Percentiles rank a stretch among this genome's conserved stretches.
Conservation (phyloP, 257 asterid genomes). For the Capsicum pubescens region DNA sequence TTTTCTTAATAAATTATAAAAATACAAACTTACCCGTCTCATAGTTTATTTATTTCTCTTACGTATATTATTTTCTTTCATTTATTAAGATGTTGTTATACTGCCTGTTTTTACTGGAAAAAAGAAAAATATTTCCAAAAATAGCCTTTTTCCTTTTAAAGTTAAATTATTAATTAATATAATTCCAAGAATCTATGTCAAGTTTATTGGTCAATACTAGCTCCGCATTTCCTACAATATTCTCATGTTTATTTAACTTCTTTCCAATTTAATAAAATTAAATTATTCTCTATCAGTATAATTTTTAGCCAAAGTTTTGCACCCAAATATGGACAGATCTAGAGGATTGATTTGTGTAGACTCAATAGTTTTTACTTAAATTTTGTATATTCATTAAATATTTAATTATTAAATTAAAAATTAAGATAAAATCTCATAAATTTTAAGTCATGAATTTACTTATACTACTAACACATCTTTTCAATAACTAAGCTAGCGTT, state of each 20-base stretch:
- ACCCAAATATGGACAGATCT: neutral
- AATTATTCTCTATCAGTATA: neutral
- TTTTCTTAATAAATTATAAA: neutral
- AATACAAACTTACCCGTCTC: neutral
- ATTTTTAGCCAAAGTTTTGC: neutral
- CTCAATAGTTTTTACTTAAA: neutral
- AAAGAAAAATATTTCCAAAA: neutral
- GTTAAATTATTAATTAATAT: neutral
- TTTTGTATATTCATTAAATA: too few species aligned
- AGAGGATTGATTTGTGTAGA: neutral
- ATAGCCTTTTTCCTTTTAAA: neutral
- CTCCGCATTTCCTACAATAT: neutral
- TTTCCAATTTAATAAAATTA: neutral
- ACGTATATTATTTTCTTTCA: neutral
- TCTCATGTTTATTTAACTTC: neutral
- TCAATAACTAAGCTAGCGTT: neutral
- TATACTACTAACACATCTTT: neutral
- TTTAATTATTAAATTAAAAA: neutral
- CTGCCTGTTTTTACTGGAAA: neutral
- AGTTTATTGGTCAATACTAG: neutral
- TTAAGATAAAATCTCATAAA: fast-evolving
- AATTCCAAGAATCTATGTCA: neutral
- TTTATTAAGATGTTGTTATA: neutral
- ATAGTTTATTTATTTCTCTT: neutral
- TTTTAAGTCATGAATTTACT: neutral